Evolutionary conservation across 371 early-diverging fungal genomes (phyloP).

Genomic region (Zychaea mexicana): DNA sequence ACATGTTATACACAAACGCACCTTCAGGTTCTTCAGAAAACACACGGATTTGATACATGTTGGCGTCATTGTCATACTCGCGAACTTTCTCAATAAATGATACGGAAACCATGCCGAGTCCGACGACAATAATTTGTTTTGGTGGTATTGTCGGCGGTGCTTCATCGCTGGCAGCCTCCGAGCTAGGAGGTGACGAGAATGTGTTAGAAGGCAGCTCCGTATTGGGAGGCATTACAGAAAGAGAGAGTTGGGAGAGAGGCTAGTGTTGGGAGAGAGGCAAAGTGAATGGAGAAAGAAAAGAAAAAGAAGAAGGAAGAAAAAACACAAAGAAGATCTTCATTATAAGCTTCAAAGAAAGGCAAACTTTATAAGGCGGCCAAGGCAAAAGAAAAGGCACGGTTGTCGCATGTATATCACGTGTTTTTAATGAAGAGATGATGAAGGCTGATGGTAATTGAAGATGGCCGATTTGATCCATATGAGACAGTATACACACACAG

Average conservation of each 20-base stretch:
- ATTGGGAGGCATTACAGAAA: constrained; percentile 19
- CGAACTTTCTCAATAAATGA: constrained; percentile 63
- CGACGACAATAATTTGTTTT: constrained; percentile 52
- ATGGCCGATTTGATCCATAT: too few relatives aligned
- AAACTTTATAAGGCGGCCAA: constrained; percentile 3
- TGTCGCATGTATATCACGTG: neutral
- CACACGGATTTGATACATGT: constrained; percentile 43
- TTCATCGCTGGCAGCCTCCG: neutral
- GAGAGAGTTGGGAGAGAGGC: too few relatives aligned
- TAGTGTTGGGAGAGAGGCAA: too few relatives aligned
- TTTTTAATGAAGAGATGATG: too few relatives aligned
- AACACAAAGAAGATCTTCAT: neutral
- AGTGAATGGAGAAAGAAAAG: neutral
- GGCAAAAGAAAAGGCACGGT: too few relatives aligned
- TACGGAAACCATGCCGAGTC: constrained; percentile 72
- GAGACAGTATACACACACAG: too few relatives aligned
- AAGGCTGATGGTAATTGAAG: too few relatives aligned
- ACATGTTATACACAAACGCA: constrained; percentile 14
- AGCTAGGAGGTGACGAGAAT: neutral
- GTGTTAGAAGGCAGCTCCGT: constrained; percentile 12
- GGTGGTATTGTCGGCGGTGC: neutral
- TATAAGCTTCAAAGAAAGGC: neutral
- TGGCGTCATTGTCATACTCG: constrained; percentile 42
- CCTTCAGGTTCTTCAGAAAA: constrained; percentile 62
- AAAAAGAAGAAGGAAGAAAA: neutral